phyloP scores from a whole-genome alignment of 768 basidiomycete species.

The Obba rivulosa region DNA sequence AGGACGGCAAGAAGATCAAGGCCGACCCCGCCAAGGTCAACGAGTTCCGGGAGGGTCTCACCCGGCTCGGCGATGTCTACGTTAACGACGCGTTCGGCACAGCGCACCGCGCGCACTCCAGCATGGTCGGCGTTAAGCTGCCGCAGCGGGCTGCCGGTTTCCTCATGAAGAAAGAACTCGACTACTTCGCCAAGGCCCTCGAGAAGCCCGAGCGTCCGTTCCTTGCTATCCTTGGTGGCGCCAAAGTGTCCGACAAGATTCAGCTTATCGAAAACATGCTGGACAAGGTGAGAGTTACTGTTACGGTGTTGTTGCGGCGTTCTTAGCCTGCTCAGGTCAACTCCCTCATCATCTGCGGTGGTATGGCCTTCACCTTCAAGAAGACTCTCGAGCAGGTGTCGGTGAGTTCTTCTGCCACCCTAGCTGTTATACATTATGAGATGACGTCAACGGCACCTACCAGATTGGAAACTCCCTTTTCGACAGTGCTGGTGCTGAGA shows the following conservation, averaged over 20 bases:
- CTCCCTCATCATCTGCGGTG: conserved; percentile 93
- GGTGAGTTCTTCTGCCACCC: conserved; percentile 35
- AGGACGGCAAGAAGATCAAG: conserved; percentile 92
- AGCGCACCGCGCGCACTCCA: conserved; percentile 96
- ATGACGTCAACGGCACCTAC: neutral
- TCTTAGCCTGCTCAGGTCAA: conserved; percentile 56
- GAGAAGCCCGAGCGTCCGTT: conserved; percentile 94
- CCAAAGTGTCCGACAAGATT: conserved; percentile 99
- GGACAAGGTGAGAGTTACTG: conserved; percentile 63
- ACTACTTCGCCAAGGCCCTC: conserved; percentile 96
- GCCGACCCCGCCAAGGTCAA: conserved; percentile 78
- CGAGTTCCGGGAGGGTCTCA: conserved; percentile 83
- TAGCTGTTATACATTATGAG: conserved; percentile 1
- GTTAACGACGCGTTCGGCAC: conserved; percentile 99
- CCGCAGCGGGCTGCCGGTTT: conserved; percentile 92
- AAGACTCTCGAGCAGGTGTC: conserved; percentile 80
- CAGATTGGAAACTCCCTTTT: conserved; percentile 96
- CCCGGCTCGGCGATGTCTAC: conserved; percentile 91
- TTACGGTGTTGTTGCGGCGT: neutral
- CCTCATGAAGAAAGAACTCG: conserved; percentile 97
- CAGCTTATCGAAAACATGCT: conserved; percentile 98
- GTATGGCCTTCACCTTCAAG: conserved; percentile 99
- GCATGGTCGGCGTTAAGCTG: conserved; percentile 95
- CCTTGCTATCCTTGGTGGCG: conserved; percentile 96
- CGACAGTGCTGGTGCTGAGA: conserved; percentile 82